Evolutionary conservation across 192 early-diverging fungal species (phyloP).

Genomic region (Nowakowskiella sp.): DNA sequence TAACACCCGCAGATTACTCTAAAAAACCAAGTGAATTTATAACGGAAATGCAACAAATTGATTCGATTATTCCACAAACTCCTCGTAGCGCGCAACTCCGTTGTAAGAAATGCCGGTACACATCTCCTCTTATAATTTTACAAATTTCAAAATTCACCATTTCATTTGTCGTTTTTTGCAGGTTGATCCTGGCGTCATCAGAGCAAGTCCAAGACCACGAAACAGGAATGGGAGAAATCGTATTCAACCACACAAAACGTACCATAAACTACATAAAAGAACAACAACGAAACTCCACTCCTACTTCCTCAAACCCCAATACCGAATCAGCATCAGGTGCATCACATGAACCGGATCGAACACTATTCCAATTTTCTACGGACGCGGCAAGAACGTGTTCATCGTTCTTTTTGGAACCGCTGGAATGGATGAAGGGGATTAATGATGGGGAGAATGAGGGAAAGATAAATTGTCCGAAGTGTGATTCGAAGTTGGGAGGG

Average conservation of each 20-base stretch:
- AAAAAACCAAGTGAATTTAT: too few species aligned
- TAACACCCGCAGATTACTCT: too few species aligned
- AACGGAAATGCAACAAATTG: too few species aligned
- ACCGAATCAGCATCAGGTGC: conserved; percentile 1
- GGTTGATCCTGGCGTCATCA: conserved; percentile 47
- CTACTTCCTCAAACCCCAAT: conserved; percentile 20
- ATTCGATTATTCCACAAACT: too few species aligned
- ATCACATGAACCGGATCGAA: neutral
- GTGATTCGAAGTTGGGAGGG: conserved; percentile 66
- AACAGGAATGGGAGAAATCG: conserved; percentile 59
- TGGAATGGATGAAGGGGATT: conserved; percentile 71
- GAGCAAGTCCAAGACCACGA: conserved; percentile 63
- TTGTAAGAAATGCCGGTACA: conserved; percentile 54
- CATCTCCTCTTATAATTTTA: neutral
- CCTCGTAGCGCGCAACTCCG: conserved; percentile 24
- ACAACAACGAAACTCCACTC: too few species aligned
- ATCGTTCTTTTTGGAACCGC: conserved; percentile 74
- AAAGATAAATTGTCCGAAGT: conserved; percentile 70
- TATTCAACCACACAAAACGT: conserved; percentile 69
- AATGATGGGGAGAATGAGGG: conserved; percentile 52
- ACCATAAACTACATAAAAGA: conserved; percentile 39
- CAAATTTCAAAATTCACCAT: neutral
- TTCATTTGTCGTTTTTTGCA: conserved; percentile 10
- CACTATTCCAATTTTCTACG: conserved; percentile 5
- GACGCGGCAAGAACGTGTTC: conserved; percentile 44